Evolutionary conservation across 306 rosid species (phyloP), one percentile per base, ranked within the genome.

Genomic region (Vicia faba): DNA sequence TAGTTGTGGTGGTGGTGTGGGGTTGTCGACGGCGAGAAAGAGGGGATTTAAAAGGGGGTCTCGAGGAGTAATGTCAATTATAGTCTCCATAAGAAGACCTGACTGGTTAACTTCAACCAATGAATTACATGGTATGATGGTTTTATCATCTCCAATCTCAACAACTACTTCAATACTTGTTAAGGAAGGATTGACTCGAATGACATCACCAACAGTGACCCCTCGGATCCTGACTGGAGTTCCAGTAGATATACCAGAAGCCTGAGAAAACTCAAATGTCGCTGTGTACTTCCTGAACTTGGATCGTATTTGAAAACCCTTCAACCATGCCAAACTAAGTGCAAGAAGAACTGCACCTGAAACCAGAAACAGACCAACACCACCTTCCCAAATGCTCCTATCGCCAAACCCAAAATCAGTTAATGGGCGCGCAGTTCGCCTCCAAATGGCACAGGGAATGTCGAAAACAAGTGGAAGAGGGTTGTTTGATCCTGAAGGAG

Each of bases 41-140:
- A n/a, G n/a, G n/a, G n/a, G n/a, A n/a, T n/a, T n/a, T n/a, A n/a
- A n/a, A n/a, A n/a, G n/a, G n/a, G 98, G 98, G 69, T 89, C 79
- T 14, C 76, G 84, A 31, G 97, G 98, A 45, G 89, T 89, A 66
- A 93, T 82, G 82, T 93, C 98, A 66, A 93, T 86, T 76, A 85
- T 70, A 23, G 97, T 88, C 72, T 93, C 99, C 99, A 88, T 93
- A 59, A 93, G 97, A 66, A 93, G 97, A 69, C 99, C 99, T 8
- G 97, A 93, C 78, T 93, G 99, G 82, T 93, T 93, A 61, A 93
- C 99, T 80, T 93, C 99, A 71, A 93, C 73, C 75, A 82, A 74
- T 8, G 99, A 84, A 84, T 93, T 93, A 16, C 78, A 84, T 28
- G 99, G 99, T 78, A 93, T 83, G 68, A 90, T 79, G 71, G 91